Evolutionary conservation across 768 basidiomycete species (phyloP).

Genomic region (Cystobasidium ongulense): DNA sequence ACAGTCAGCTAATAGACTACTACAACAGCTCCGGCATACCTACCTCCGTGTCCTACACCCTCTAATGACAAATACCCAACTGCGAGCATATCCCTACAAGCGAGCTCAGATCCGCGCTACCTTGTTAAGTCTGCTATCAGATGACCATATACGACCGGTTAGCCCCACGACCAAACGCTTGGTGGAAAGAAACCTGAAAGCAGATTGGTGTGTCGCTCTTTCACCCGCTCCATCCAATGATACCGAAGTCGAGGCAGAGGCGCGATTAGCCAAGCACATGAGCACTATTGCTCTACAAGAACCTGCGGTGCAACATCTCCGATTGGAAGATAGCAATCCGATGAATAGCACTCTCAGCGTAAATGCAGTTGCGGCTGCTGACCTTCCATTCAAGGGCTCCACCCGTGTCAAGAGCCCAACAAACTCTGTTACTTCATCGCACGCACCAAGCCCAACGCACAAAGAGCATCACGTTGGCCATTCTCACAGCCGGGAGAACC

Average conservation of each 20-base stretch:
- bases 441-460: neutral
- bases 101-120: constrained; percentile 76
- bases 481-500: neutral
- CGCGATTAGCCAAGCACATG: constrained; percentile 22
- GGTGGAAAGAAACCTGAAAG: constrained; percentile 79
- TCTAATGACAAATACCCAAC: constrained; percentile 84
- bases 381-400: neutral
- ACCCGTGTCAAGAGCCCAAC: neutral
- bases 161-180: constrained; percentile 79
- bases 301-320: neutral
- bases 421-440: neutral
- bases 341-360: constrained; percentile 11
- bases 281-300: constrained; percentile 13
- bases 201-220: constrained; percentile 57
- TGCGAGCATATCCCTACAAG: constrained; percentile 77
- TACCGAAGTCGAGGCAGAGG: constrained; percentile 9
- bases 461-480: neutral
- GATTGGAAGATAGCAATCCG: neutral
- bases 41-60: constrained; percentile 95
- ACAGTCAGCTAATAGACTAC: constrained; percentile 22
- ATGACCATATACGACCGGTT: constrained; percentile 69
- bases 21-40: constrained; percentile 72
- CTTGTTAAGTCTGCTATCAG: constrained; percentile 66
- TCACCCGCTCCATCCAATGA: constrained; percentile 2
- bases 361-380: constrained; percentile 20